Evolutionary conservation across 2,329 filamentous ascomycete genomes (phyloP), one percentile per base, ranked within the genome.

Genomic region (Scopulariopsis brevicaulis): DNA sequence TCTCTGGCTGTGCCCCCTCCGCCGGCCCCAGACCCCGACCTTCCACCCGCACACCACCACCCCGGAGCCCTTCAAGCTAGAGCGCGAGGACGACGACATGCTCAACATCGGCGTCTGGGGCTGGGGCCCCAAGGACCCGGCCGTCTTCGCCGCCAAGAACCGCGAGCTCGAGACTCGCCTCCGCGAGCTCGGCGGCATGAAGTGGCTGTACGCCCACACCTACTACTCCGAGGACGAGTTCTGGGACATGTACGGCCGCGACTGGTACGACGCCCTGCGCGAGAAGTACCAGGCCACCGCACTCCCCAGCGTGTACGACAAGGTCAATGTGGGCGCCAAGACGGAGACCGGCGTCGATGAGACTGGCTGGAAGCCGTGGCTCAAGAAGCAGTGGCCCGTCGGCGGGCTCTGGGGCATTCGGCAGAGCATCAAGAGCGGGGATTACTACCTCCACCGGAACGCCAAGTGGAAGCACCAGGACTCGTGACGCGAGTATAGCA

Each of bases 171-270:
- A 95, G 72, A 72, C 74, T 22, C 86, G 87, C 66, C 80, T 92
- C 4, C 74, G 75, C 54, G 77, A 83, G 62, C 78, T 94, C 1
- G 84, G 85, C 53, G 90, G 90, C 2, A 82, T 87, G 74, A 95
- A 95, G 74, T 94, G 89, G 87, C 75, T 95, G 14, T 95, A 96
- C 70, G 89, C 90, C 2, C 87, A 93, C 65, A 87, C 89, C 0
- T 95, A 91, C 73, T 94, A 94, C 69, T 78, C 80, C n/a, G 80
- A 87, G 66, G 73, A 78, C 0, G 82, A 88, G 66, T 90, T 89
- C 70, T 89, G 85, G 84, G 65, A 72, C 37, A 74, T 84, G 56
- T 89, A 89, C 67, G 76, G 75, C 58, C 70, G 73, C 51, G 64
- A 67, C 22, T 82, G 78, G 77, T 90, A 90, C 67, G 79, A 87